Base-by-base conservation (phyloP, 75 land plant species). In the Azolla pinnata region DNA sequence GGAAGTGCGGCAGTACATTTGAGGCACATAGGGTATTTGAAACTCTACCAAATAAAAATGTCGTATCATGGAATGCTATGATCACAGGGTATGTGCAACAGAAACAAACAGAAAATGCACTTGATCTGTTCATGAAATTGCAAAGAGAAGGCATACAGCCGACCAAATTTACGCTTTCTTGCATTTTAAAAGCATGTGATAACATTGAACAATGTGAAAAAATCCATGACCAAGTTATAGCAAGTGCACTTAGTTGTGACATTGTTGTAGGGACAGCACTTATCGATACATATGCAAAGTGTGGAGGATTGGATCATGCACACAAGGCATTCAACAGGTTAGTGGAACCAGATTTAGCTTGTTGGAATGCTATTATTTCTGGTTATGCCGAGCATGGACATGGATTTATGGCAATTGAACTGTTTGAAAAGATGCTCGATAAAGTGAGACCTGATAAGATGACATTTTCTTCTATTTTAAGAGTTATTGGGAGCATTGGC, bases 341-440 rank as follows among this genome's bases (percentile, higher is more conserved):
- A 78, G 70, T 52, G 8, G 63, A 64, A 32, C 48, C 54, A 40
- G 76, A 75, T 69, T 63, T 74, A 21, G 75, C 80, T 46, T 57
- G 70, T 9, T 85, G 85, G 82, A 82, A 79, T 55, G 71, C 82
- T 1, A 66, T 82, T 59, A 79, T 85, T 53, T 75, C 80, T 27
- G 89, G 89, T 28, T 74, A 79, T 14, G 80, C 84, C 7, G 68
- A 60, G 28, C 81, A 77, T 46, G 85, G 88, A 2, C 29, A 48
- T 33, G 31, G 55, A 8, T 42, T 48, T 27, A 74, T 69, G 33
- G 67, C 86, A 16, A 58, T 86, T 16, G 54, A 72, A 14, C 69
- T 86, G 44, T 75, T 72, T 44, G 18, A 42, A 3, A 66, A 80
- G 33, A 86, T 86, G 90, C 60, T 45, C 53, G 9, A 5, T 28